A percentile compares a stretch with the other conserved stretches of the same genome.
phyloP scores from a whole-genome alignment of 495 filamentous ascomycete species.

The Daldinia grandis region DNA sequence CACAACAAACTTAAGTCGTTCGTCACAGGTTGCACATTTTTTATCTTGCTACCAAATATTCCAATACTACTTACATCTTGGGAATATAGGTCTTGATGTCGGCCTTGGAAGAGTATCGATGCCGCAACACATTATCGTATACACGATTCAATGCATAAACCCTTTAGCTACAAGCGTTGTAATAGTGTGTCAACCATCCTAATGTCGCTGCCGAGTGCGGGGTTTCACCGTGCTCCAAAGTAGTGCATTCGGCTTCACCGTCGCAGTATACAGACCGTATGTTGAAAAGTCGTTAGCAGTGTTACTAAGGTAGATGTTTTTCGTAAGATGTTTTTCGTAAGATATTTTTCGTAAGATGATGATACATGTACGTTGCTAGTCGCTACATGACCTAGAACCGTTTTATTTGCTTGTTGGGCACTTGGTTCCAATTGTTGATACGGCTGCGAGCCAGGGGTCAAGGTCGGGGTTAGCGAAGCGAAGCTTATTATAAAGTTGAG shows the following conservation, averaged over 20 bases:
- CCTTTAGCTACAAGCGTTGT: neutral
- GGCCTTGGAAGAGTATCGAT: neutral
- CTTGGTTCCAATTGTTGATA: neutral
- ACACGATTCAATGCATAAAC: neutral
- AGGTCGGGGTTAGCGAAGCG: no score
- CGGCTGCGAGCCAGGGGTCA: neutral
- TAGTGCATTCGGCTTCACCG: neutral
- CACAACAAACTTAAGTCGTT: neutral
- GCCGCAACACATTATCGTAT: neutral
- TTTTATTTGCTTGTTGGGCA: neutral
- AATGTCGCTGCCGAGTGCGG: neutral
- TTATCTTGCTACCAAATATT: neutral
- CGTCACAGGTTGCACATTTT: neutral
- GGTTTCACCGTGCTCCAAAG: neutral
- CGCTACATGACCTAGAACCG: no score
- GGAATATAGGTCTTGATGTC: neutral
- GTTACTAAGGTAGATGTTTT: neutral
- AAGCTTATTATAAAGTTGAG: no score
- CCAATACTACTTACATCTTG: neutral
- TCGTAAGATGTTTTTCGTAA: neutral
- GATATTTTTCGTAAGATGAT: neutral
- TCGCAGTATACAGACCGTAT: no score
- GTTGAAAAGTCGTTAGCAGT: neutral
- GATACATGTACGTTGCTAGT: no score
- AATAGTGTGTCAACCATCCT: no score